Evolutionary conservation across 2,329 filamentous ascomycete species (phyloP).

Genomic region (Penicillium sp.): DNA sequence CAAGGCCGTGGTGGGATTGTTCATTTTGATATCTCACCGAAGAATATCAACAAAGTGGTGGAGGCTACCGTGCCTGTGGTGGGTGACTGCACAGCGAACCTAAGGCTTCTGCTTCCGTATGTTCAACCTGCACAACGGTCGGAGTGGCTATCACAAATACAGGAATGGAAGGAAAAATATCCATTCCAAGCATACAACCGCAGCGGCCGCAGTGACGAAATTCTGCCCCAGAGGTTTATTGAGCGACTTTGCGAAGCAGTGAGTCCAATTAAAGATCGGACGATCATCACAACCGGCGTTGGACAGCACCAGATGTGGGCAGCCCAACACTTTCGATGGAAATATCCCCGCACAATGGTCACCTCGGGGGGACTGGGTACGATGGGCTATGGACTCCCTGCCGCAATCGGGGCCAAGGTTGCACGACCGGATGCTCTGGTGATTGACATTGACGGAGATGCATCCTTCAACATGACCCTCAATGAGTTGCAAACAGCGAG

Average conservation of each 20-base stretch:
- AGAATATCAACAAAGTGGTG: conserved; percentile 98
- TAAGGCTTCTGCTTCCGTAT: conserved; percentile 67
- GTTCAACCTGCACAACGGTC: conserved; percentile 51
- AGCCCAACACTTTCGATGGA: conserved; percentile 91
- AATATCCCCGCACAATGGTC: conserved; percentile 85
- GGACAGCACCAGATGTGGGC: conserved; percentile 99
- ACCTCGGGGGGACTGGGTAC: conserved; percentile 90
- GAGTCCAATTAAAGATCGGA: conserved; percentile 68
- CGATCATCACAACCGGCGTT: conserved; percentile 86
- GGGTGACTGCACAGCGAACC: conserved; percentile 80
- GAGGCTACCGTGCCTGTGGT: conserved; percentile 90
- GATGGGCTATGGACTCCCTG: conserved; percentile 94
- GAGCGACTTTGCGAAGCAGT: conserved; percentile 44
- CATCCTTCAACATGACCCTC: conserved; percentile 69
- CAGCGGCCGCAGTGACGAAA: conserved; percentile 66
- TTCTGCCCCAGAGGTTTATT: conserved; percentile 76
- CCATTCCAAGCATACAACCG: conserved; percentile 76
- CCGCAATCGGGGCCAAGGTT: conserved; percentile 91
- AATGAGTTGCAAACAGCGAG: conserved; percentile 8
- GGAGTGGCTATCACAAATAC: conserved; percentile 86
- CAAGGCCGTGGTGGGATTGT: conserved; percentile 87
- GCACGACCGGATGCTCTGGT: conserved; percentile 75
- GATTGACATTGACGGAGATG: conserved; percentile 92
- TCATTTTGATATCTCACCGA: conserved; percentile 94
- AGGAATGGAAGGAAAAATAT: conserved; percentile 83